A percentile compares a stretch with the other conserved stretches of the same genome.
phyloP scores from a whole-genome alignment of 495 filamentous ascomycete species.

The Aspergillus funiculosus region DNA sequence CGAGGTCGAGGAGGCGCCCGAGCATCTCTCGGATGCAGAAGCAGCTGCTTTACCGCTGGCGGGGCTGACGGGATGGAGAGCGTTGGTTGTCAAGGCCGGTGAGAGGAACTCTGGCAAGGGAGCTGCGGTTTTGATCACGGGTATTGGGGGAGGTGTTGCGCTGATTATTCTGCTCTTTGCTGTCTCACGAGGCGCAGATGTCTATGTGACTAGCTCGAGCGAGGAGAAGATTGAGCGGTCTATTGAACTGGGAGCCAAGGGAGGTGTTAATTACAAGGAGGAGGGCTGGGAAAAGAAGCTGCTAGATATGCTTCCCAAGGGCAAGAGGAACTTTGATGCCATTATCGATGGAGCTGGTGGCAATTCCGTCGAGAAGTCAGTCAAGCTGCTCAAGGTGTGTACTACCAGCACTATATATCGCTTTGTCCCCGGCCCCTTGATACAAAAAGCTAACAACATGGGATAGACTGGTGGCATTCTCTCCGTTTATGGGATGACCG shows the following conservation, averaged over 20 bases:
- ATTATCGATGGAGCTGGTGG: slow-evolving; percentile 76
- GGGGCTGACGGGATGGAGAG: slow-evolving; percentile 83
- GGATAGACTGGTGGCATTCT: slow-evolving; percentile 62
- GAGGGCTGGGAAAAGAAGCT: slow-evolving; percentile 66
- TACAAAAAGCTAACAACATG: not conserved
- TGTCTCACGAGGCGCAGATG: slow-evolving; percentile 56
- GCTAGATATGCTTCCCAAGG: slow-evolving; percentile 45
- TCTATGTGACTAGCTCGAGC: slow-evolving; percentile 63
- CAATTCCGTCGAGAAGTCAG: slow-evolving; percentile 55
- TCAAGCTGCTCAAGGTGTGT: slow-evolving; percentile 52
- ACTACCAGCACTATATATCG: not conserved
- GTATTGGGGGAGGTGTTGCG: slow-evolving; percentile 77
- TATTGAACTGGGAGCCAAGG: slow-evolving; percentile 57
- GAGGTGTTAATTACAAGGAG: slow-evolving; percentile 63
- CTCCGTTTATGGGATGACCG: slow-evolving; percentile 72
- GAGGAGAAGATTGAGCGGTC: slow-evolving; percentile 61
- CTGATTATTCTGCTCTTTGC: slow-evolving; percentile 65
- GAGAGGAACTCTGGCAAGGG: slow-evolving; percentile 50
- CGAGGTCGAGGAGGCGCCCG: slow-evolving; percentile 70
- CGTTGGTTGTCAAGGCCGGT: slow-evolving; percentile 64
- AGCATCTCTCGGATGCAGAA: slow-evolving; percentile 62
- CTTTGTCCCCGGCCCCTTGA: not conserved
- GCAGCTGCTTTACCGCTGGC: slow-evolving; percentile 76
- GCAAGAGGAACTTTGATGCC: slow-evolving; percentile 57
- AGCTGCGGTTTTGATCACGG: slow-evolving; percentile 64